Percentiles rank a stretch among this genome's conserved stretches.
Conservation (phyloP, 306 rosid species). For the Pterocarpus santalinus region DNA sequence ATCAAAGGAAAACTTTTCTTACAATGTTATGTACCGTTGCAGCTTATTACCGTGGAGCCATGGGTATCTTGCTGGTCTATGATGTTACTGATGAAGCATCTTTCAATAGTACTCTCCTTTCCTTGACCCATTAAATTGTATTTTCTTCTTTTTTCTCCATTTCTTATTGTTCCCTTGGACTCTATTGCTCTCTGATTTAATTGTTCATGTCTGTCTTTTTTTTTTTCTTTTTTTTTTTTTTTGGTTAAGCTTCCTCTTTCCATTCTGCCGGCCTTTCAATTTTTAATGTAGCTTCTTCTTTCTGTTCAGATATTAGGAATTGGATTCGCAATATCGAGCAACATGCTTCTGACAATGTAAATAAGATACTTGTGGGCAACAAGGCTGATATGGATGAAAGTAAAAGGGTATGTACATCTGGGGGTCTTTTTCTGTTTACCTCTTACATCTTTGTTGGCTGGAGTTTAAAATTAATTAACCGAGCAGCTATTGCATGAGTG, state of each 20-base stretch:
- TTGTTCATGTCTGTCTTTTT: not conserved
- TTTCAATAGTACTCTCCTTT: conserved; percentile 69
- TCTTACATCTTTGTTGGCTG: conserved; percentile 32
- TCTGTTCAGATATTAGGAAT: conserved; percentile 75
- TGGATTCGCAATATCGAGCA: conserved; percentile 92
- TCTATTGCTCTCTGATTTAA: not conserved
- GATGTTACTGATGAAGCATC: conserved; percentile 92
- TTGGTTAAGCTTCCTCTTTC: conserved; percentile 24
- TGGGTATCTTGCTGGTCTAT: conserved; percentile 88
- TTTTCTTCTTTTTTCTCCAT: conserved; percentile 22
- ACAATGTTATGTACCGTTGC: conserved; percentile 51
- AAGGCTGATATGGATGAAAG: conserved; percentile 96
- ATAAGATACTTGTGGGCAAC: conserved; percentile 84
- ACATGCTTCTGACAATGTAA: conserved; percentile 85
- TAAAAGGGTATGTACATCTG: conserved; percentile 66
- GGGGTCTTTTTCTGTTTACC: conserved; percentile 18
- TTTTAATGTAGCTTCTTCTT: conserved; percentile 31
- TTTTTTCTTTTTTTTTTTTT: too few species aligned
- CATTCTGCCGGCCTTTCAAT: conserved; percentile 14
- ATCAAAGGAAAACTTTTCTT: conserved; percentile 31
- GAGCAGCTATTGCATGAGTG: conserved; percentile 11
- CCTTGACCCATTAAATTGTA: conserved; percentile 33
- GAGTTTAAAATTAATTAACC: conserved; percentile 18
- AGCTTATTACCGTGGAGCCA: conserved; percentile 94
- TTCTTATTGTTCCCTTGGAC: not conserved